These are phyloP conservation scores for Tuber brumale DNA, from an alignment of 495 filamentous ascomycete genomes.

Conservation along the genomic window DNA sequence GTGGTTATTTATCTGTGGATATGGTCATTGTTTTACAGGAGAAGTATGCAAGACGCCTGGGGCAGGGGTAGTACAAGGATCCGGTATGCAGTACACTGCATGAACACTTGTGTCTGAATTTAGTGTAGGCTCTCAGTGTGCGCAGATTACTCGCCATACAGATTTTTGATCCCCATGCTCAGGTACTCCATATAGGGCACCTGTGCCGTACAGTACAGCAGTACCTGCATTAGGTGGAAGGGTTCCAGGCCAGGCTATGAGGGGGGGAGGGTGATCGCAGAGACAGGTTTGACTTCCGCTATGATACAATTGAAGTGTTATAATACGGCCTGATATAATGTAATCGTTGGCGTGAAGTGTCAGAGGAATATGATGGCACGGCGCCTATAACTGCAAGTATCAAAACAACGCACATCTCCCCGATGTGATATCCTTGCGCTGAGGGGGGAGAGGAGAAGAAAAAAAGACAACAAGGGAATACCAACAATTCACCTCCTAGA, in stretches of 20 bases:
- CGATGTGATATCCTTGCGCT: not conserved
- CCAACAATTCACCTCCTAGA: not conserved
- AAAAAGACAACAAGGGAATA: not conserved
- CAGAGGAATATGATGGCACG: not conserved
- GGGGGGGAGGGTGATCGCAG: not conserved
- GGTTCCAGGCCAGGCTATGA: not conserved
- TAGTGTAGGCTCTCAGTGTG: not conserved
- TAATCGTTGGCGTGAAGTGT: not conserved
- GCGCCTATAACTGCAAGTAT: not conserved
- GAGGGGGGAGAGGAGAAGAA: not conserved
- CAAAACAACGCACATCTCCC: not conserved
- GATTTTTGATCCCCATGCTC: not conserved
- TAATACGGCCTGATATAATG: not conserved
- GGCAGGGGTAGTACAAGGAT: not conserved
- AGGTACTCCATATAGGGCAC: not conserved
- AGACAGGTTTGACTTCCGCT: not conserved
- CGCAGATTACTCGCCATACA: not conserved
- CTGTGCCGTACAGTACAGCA: not conserved
- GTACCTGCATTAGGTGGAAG: not conserved
- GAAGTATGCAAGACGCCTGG: not conserved
- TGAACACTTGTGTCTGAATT: not conserved
- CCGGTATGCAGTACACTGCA: not conserved
- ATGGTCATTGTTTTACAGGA: not conserved
- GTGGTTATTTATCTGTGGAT: not conserved
- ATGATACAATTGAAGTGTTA: not conserved